phyloP scores from a whole-genome alignment of 1,139 yeast genomes.

The Yamadazyma diddensiae region DNA sequence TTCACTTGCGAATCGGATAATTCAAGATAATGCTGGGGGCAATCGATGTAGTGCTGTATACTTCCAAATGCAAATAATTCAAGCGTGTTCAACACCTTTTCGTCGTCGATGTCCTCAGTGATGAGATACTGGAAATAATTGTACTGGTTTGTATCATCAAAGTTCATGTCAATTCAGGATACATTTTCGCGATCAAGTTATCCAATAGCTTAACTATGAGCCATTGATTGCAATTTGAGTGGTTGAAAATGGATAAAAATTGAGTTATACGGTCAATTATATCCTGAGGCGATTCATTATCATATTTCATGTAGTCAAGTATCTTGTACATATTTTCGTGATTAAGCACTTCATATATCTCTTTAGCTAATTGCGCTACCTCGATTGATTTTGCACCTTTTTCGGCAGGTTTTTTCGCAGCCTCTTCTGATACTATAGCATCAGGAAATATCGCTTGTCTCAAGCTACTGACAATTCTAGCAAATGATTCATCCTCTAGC shows the following conservation, averaged over 20 bases:
- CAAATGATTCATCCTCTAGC: conserved; percentile 18
- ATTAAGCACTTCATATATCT: conserved; percentile 14
- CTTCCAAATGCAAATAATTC: conserved; percentile 42
- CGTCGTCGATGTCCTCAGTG: no score
- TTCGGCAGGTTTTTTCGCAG: background rate
- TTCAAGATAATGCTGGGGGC: conserved; percentile 17
- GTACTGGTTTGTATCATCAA: no score
- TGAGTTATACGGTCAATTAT: no score
- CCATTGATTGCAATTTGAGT: conserved; percentile 23
- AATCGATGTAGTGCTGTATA: conserved; percentile 22
- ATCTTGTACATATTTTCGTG: conserved; percentile 11
- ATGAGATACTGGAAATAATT: no score
- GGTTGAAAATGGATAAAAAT: no score
- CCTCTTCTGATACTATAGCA: conserved; percentile 4
- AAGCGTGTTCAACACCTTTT: conserved; percentile 11
- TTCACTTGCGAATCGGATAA: conserved; percentile 12
- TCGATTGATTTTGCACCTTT: background rate
- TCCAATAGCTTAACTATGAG: conserved; percentile 31
- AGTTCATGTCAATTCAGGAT: conserved; percentile 30
- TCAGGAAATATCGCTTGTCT: conserved; percentile 18
- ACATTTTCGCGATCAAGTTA: conserved; percentile 24
- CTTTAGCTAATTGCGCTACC: conserved; percentile 16
- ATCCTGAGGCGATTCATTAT: conserved; percentile 18
- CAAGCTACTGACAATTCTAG: conserved; percentile 18
- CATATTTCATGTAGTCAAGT: no score